A percentile compares a stretch with the other conserved stretches of the same genome.
Evolutionary conservation across 2,329 filamentous ascomycete genomes (phyloP).

Genomic region (Monosporascus sp.): DNA sequence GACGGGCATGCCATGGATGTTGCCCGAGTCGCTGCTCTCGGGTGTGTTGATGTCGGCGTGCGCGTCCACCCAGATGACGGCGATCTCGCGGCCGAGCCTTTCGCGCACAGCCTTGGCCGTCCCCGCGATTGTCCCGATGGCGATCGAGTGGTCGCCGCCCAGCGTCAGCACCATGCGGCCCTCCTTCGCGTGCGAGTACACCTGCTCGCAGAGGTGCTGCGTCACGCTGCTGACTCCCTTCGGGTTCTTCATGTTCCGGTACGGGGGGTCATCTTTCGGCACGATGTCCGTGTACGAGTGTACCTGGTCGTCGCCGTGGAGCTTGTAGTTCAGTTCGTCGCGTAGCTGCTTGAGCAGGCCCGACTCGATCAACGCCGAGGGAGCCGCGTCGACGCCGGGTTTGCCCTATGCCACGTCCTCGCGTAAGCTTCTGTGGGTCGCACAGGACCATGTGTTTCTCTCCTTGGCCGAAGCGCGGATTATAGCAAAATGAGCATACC

Average conservation of each 20-base stretch:
- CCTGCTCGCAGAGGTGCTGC: slow-evolving; percentile 70
- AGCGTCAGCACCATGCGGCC: slow-evolving; percentile 89
- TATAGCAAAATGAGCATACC: slow-evolving; percentile 45
- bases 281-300: slow-evolving; percentile 76
- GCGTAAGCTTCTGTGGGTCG: too few relatives aligned
- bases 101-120: slow-evolving; percentile 82
- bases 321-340: slow-evolving; percentile 81
- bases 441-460: neutral
- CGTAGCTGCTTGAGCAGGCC: slow-evolving; percentile 80
- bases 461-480: neutral
- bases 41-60: slow-evolving; percentile 98
- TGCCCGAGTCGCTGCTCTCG: slow-evolving; percentile 82
- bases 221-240: slow-evolving; percentile 82
- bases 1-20: slow-evolving; percentile 97
- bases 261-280: slow-evolving; percentile 66
- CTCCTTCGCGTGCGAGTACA: slow-evolving; percentile 77
- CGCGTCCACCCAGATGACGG: slow-evolving; percentile 97
- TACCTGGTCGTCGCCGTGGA: slow-evolving; percentile 77
- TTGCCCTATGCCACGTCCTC: slow-evolving; percentile 53
- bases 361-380: slow-evolving; percentile 79
- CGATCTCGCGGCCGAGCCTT: slow-evolving; percentile 74
- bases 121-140: slow-evolving; percentile 87
- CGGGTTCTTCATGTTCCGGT: slow-evolving; percentile 93
- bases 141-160: slow-evolving; percentile 93
- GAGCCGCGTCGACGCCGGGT: slow-evolving; percentile 84